Base-by-base conservation (phyloP, 2,329 filamentous ascomycete genomes). In the Venturia oleaginea region DNA sequence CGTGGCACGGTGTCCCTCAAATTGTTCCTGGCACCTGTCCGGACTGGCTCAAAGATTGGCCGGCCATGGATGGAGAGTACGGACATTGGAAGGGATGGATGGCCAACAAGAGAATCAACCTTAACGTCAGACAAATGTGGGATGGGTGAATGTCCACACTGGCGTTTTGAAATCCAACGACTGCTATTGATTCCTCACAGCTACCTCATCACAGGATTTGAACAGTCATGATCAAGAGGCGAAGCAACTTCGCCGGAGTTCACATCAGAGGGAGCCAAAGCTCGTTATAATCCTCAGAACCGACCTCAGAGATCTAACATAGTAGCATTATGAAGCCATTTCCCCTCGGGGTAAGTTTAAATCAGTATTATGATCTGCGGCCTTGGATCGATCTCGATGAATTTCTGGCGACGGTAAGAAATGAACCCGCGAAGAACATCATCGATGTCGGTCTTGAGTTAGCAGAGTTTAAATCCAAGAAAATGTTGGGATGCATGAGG, bases 1-100 rank as follows among this genome's bases (percentile, higher is more conserved):
- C 93, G 2, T 97, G 93, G 93, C 94, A 97, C 77, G 92, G 90
- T 15, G 92, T 97, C 15, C 92, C 94, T 6, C 94, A 92, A 73
- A 88, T 97, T 15, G 72, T 97, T 42, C 83, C 85, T 59, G 84
- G 79, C 0, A 96, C 91, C 0, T 97, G 92, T 75, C 93, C 93
- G 0, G 78, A 78, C 0, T 89, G 87, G 75, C 75, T 97, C 61
- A 77, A 80, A 65, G 79, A 88, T 51, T 97, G 92, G 92, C 92
- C 92, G 10, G 79, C 75, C 11, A 38, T 66, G 54, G 80, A 80
- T 2, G 74, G 78, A 51, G 77, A 71, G 59, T 91, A 84, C 71
- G 80, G 85, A 61, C 79, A 80, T 48, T 97, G 92, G 91, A 83
- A 80, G 68, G 90, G 90, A 1, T 97, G 93, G 92, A 92, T 97